These are phyloP conservation scores for Cenchrus fungigraminus DNA, from an alignment of 176 grass and related monocot genomes.

Conservation along the genomic window DNA sequence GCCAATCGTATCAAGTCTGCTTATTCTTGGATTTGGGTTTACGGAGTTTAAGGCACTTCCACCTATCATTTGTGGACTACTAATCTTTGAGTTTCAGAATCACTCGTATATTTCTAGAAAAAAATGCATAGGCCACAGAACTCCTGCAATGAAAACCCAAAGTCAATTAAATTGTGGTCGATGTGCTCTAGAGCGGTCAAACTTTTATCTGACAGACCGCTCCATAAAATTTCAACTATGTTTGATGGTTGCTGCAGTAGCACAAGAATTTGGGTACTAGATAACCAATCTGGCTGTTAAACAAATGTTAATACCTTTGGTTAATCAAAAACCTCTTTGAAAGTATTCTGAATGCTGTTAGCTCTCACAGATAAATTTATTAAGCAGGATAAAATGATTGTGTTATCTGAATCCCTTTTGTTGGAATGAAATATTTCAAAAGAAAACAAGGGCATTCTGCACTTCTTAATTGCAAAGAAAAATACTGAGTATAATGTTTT, in stretches of 20 bases:
- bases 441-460: neutral
- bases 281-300: neutral
- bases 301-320: neutral
- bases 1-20: neutral
- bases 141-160: neutral
- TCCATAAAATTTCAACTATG: neutral
- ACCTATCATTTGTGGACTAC: neutral
- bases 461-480: neutral
- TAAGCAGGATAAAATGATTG: neutral
- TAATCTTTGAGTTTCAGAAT: neutral
- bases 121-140: neutral
- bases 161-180: neutral
- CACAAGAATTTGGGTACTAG: neutral
- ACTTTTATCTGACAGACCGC: neutral
- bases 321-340: neutral
- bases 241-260: constrained; percentile 2
- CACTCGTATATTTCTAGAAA: neutral
- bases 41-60: neutral
- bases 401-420: neutral
- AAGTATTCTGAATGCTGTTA: neutral
- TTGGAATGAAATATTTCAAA: constrained; percentile 1
- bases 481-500: neutral
- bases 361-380: constrained; percentile 8
- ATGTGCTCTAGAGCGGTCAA: neutral
- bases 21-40: neutral